Evolutionary conservation across 306 rosid genomes (phyloP).

Genomic region (Castanospermum australe): DNA sequence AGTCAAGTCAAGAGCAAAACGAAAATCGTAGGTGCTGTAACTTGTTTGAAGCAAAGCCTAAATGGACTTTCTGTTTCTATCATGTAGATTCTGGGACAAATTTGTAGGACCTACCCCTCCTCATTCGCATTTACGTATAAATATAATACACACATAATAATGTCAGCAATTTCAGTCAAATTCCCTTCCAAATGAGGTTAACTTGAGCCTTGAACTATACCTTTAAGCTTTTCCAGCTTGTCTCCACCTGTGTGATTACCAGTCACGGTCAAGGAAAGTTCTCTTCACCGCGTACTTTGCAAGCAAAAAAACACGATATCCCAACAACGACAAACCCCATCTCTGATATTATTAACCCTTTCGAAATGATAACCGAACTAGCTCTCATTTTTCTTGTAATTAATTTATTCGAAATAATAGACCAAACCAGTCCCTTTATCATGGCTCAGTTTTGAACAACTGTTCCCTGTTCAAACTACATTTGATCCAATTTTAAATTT

Average conservation of each 20-base stretch:
- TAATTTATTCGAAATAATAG: slow-evolving; percentile 24
- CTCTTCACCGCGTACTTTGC: slow-evolving; percentile 15
- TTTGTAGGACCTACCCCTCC: slow-evolving; percentile 27
- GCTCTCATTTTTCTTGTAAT: background rate
- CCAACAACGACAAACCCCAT: slow-evolving; percentile 30
- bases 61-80: background rate
- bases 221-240: slow-evolving; percentile 48
- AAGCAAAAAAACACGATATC: slow-evolving; percentile 2
- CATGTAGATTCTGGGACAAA: slow-evolving; percentile 9
- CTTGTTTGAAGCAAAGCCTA: slow-evolving; percentile 18
- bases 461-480: slow-evolving; percentile 93
- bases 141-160: background rate
- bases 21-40: background rate
- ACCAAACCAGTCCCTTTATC: slow-evolving; percentile 55
- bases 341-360: slow-evolving; percentile 3
- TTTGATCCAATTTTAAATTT: slow-evolving; percentile 17
- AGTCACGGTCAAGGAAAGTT: slow-evolving; percentile 27
- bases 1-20: background rate
- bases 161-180: slow-evolving; percentile 31
- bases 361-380: slow-evolving; percentile 21
- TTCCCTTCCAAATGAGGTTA: slow-evolving; percentile 30
- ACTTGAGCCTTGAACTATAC: slow-evolving; percentile 25
- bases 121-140: background rate
- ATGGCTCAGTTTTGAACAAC: slow-evolving; percentile 65
- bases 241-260: slow-evolving; percentile 51